Evolutionary conservation across 768 basidiomycete genomes (phyloP).

Genomic region (Lepiota venenata): DNA sequence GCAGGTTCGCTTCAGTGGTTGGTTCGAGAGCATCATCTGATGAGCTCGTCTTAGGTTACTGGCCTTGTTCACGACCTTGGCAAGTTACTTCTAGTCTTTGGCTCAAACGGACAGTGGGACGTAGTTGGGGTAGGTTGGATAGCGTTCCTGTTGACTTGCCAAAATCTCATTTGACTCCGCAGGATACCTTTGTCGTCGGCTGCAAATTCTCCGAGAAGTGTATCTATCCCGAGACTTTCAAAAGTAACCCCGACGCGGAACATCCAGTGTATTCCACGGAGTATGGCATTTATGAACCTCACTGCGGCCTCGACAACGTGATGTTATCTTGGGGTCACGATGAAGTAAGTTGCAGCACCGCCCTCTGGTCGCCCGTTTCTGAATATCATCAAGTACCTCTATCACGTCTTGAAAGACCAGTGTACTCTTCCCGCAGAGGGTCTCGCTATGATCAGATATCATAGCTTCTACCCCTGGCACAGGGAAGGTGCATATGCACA

Average conservation of each 20-base stretch:
- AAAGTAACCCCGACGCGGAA: constrained; percentile 62
- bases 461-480: constrained; percentile 97
- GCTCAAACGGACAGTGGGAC: constrained; percentile 90
- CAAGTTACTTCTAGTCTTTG: constrained; percentile 82
- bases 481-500: constrained; percentile 82
- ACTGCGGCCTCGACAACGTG: constrained; percentile 83
- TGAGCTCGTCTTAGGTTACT: constrained; percentile 43
- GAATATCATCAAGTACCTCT: constrained; percentile 59
- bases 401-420: constrained; percentile 81
- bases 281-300: constrained; percentile 70
- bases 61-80: constrained; percentile 89
- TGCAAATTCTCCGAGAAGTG: constrained; percentile 84
- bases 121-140: constrained; percentile 72
- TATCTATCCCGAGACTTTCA: constrained; percentile 78
- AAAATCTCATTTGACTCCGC: constrained; percentile 13
- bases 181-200: constrained; percentile 68
- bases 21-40: background rate
- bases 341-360: constrained; percentile 46
- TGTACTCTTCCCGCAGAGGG: constrained; percentile 77
- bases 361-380: constrained; percentile 6
- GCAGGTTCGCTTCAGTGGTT: constrained; percentile 44
- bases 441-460: constrained; percentile 90
- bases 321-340: constrained; percentile 93
- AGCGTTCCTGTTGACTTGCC: background rate
- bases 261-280: constrained; percentile 69